Conservation (phyloP, 257 asterid species). For the Forsythia suspensa region DNA sequence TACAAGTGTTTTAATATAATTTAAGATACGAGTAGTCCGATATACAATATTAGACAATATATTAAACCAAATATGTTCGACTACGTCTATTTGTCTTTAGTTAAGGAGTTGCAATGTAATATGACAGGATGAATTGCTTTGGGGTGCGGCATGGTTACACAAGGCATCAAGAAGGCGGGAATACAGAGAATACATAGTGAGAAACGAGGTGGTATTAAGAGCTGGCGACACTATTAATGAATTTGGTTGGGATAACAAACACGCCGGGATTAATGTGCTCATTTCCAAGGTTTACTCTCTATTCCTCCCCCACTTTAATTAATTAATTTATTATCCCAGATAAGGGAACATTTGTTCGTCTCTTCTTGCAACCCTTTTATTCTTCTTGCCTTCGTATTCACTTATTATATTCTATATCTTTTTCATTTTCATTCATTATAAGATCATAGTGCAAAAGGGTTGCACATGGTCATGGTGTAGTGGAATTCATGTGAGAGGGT, state of each 20-base stretch:
- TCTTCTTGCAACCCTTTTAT: conserved; percentile 10
- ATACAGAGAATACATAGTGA: conserved; percentile 72
- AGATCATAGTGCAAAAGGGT: conserved; percentile 17
- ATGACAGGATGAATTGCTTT: conserved; percentile 70
- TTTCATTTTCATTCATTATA: background rate
- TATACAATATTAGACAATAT: too few relatives aligned
- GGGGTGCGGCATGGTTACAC: conserved; percentile 97
- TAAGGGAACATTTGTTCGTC: conserved; percentile 25
- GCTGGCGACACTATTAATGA: conserved; percentile 92
- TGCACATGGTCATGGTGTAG: conserved; percentile 25
- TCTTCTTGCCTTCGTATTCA: conserved; percentile 20
- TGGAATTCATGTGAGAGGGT: conserved; percentile 18
- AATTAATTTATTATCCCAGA: conserved; percentile 7
- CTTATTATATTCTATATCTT: conserved; percentile 10
- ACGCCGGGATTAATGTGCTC: conserved; percentile 87
- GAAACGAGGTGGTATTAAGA: conserved; percentile 69
- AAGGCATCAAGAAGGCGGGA: conserved; percentile 76
- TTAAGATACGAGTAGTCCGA: too few relatives aligned
- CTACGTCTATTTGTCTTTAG: background rate
- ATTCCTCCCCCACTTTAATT: conserved; percentile 1
- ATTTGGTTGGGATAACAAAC: conserved; percentile 96
- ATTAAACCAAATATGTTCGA: background rate
- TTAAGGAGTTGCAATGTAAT: too few relatives aligned
- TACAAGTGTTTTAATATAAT: background rate
- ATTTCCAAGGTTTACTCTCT: conserved; percentile 66